Base-by-base conservation (phyloP, 192 early-diverging fungal genomes). In the Backusella tuberculispora region DNA sequence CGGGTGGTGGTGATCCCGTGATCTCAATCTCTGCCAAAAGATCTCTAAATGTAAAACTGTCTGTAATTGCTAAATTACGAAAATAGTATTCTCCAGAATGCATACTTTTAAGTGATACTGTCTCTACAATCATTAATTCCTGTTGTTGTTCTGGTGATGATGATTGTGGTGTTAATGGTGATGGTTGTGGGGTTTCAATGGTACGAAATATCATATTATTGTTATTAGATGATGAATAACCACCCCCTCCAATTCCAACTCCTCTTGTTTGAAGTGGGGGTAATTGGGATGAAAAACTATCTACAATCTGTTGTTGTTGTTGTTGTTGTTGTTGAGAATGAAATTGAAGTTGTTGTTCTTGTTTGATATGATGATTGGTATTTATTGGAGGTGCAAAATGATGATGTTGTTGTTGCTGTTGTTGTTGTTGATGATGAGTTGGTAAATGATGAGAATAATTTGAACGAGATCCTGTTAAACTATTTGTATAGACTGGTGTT, bases 31-130 rank as follows among this genome's bases (percentile, higher is more conserved):
- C 77, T 45, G 71, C 74, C 60, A 83, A n/a, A 2, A 78, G 48
- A 43, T 83, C 72, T 48, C 81, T 37, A 65, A 83, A 83, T 1
- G 81, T 83, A 21, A 83, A 83, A 1, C 65, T 71, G 17, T 83
- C 75, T 4, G 77, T 79, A 48, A 83, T 83, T 37, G 77, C 81
- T 7, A 83, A 63, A 17, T 83, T 83, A 21, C 75, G 77, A 34
- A 83, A 63, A 63, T 76, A 75, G 64, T 74, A 79, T 26, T 71
- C 74, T 24, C 72, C 70, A 14, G 40, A 48, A 3, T 46, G 42
- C 13, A 74, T 64, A 19, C 69, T 73, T 29, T 75, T 77, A 12
- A 83, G 74, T 2, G 81, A 76, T 1, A 83, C 78, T 5, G 81
- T 83, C n/a, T 83, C 77, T 0, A 83, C 69, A 2, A 69, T 46